Conservation (phyloP, 2,329 filamentous ascomycete species). For the Penicillium expansum region DNA sequence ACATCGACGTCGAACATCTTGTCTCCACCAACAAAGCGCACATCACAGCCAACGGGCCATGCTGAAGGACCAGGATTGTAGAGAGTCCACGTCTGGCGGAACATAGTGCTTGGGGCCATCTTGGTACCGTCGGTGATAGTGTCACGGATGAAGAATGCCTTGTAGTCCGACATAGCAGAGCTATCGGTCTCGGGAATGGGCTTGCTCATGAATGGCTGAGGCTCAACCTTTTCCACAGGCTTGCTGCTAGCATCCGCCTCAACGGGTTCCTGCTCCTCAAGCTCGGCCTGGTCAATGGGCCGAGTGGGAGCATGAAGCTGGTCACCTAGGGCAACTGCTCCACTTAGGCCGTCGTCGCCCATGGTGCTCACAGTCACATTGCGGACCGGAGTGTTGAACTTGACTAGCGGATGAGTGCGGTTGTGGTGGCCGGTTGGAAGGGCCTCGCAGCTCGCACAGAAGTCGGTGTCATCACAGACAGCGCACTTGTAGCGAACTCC, state of each 20-base stretch:
- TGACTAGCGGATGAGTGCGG: conserved; percentile 93
- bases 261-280: conserved; percentile 28
- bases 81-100: conserved; percentile 89
- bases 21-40: conserved; percentile 90
- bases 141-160: conserved; percentile 73
- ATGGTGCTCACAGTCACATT: conserved; percentile 83
- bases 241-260: conserved; percentile 22
- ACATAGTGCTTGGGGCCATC: conserved; percentile 67
- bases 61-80: conserved; percentile 73
- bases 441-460: conserved; percentile 92
- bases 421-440: conserved; percentile 82
- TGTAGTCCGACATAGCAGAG: conserved; percentile 31
- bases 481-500: conserved; percentile 96
- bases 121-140: conserved; percentile 74
- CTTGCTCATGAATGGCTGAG: not conserved
- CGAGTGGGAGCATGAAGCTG: conserved; percentile 53
- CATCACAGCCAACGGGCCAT: conserved; percentile 87
- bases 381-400: conserved; percentile 90
- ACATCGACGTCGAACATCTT: conserved; percentile 93
- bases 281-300: conserved; percentile 3
- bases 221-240: conserved; percentile 5
- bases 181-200: not conserved
- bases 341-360: conserved; percentile 69
- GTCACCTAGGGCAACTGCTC: conserved; percentile 70
- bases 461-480: conserved; percentile 90